Evolutionary conservation across 352 stramenopile species (phyloP).

Genomic region (Globisporangium radiosum): DNA sequence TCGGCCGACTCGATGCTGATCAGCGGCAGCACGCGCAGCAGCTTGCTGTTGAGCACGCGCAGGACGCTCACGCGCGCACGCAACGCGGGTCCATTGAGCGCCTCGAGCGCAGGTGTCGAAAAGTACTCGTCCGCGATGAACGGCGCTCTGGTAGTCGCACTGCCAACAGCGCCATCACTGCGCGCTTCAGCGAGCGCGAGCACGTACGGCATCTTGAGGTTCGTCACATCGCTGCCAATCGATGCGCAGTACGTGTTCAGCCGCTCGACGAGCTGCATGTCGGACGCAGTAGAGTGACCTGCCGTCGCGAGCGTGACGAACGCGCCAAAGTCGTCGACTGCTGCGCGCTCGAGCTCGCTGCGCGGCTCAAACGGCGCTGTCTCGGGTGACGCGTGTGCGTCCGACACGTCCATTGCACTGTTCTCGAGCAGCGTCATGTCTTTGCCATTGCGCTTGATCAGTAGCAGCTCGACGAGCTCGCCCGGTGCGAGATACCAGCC

Average conservation of each 20-base stretch:
- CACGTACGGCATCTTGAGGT: conserved; percentile 65
- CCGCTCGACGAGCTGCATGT: conserved; percentile 83
- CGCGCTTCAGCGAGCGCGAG: conserved; percentile 28
- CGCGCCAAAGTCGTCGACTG: conserved; percentile 36
- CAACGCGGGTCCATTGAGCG: conserved; percentile 59
- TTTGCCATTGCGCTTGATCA: conserved; percentile 76
- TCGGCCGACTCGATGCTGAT: conserved; percentile 70
- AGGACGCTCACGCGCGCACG: conserved; percentile 90
- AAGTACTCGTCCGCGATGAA: conserved; percentile 71
- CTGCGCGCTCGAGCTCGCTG: conserved; percentile 42
- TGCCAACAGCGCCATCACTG: neutral
- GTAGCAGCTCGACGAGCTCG: conserved; percentile 82
- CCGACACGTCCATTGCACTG: conserved; percentile 58
- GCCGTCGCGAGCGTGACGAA: conserved; percentile 62
- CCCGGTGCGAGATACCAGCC: conserved; percentile 94
- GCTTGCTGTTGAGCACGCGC: conserved; percentile 89
- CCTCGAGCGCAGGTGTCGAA: conserved; percentile 55
- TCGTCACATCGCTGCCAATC: conserved; percentile 77
- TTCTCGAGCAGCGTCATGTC: conserved; percentile 86
- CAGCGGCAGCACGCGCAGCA: conserved; percentile 75
- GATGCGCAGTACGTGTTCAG: conserved; percentile 78
- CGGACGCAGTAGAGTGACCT: conserved; percentile 49
- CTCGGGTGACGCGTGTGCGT: conserved; percentile 25
- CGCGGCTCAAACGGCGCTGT: conserved; percentile 33
- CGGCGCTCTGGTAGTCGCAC: conserved; percentile 9